Percentiles rank a stretch among this genome's conserved stretches.
phyloP scores from a whole-genome alignment of 2,329 filamentous ascomycete genomes.

The Xylariales sp. region DNA sequence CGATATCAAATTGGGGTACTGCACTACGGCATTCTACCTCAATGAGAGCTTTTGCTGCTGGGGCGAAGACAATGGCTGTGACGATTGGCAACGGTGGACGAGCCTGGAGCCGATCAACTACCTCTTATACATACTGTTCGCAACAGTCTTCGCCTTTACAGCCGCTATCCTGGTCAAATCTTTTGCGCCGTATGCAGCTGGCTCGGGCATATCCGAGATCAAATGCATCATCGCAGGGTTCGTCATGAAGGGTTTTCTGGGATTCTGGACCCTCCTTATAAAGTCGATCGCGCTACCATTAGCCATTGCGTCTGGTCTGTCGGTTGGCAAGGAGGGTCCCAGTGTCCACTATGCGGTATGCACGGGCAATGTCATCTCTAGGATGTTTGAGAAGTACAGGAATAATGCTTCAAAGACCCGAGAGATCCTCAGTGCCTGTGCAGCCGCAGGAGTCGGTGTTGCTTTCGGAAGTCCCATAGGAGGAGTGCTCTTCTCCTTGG shows the following conservation, averaged over 20 bases:
- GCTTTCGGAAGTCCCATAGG: slow-evolving; percentile 97
- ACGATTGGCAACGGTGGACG: slow-evolving; percentile 88
- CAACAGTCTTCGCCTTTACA: slow-evolving; percentile 73
- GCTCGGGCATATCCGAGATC: slow-evolving; percentile 96
- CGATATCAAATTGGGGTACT: slow-evolving; percentile 94
- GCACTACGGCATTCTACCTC: slow-evolving; percentile 90
- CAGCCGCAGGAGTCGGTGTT: slow-evolving; percentile 90
- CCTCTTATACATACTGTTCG: slow-evolving; percentile 80
- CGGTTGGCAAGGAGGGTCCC: slow-evolving; percentile 93
- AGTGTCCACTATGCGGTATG: slow-evolving; percentile 99
- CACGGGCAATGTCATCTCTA: slow-evolving; percentile 92
- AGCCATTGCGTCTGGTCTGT: slow-evolving; percentile 88
- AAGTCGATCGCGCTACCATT: slow-evolving; percentile 89
- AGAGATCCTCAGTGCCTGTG: slow-evolving; percentile 91
- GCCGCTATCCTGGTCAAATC: slow-evolving; percentile 81
- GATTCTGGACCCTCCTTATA: slow-evolving; percentile 85
- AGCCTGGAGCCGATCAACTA: slow-evolving; percentile 76
- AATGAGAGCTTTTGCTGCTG: slow-evolving; percentile 98
- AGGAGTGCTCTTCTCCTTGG: slow-evolving; percentile 90
- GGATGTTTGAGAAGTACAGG: slow-evolving; percentile 88
- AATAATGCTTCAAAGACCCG: slow-evolving; percentile 89
- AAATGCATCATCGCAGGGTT: slow-evolving; percentile 99
- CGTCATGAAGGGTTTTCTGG: slow-evolving; percentile 97
- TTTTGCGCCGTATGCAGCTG: slow-evolving; percentile 93
- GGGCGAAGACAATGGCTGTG: slow-evolving; percentile 86